These are phyloP conservation scores for Picochlorum sp. DNA, from an alignment of 139 green algal genomes.

Conservation along the genomic window DNA sequence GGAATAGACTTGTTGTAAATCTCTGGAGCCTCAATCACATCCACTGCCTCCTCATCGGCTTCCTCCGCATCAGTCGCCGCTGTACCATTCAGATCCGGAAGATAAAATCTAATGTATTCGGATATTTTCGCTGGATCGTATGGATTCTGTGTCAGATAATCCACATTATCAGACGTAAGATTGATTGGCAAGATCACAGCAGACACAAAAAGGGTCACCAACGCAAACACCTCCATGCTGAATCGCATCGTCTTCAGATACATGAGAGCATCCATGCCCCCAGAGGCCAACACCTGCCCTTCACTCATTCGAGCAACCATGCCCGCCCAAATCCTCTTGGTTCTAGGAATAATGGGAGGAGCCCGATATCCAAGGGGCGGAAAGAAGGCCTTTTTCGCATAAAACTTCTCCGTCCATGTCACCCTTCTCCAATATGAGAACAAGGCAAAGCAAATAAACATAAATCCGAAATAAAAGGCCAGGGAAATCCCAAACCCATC, in stretches of 20 bases:
- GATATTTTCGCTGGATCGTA: neutral
- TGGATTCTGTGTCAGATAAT: neutral
- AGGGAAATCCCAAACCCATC: conserved; percentile 6
- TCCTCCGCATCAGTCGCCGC: neutral
- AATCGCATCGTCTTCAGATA: conserved; percentile 2
- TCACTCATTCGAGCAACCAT: neutral
- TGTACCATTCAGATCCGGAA: neutral
- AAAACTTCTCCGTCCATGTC: neutral
- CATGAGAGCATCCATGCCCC: conserved; percentile 1
- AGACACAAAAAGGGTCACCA: neutral
- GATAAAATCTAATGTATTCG: neutral
- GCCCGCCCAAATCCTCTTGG: neutral
- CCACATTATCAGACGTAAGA: neutral
- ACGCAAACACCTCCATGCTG: neutral
- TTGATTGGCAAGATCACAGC: conserved; percentile 7
- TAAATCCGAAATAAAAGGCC: neutral
- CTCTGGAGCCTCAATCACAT: conserved; percentile 12
- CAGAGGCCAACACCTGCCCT: neutral
- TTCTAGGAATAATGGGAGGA: neutral
- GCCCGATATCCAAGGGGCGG: neutral
- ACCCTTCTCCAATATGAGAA: neutral
- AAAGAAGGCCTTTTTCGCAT: neutral
- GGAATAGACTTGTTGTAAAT: conserved; percentile 25
- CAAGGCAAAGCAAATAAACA: neutral
- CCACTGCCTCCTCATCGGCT: neutral